Evolutionary conservation across 202 grass and related monocot species (phyloP).

Genomic region (Panicum hallii): DNA sequence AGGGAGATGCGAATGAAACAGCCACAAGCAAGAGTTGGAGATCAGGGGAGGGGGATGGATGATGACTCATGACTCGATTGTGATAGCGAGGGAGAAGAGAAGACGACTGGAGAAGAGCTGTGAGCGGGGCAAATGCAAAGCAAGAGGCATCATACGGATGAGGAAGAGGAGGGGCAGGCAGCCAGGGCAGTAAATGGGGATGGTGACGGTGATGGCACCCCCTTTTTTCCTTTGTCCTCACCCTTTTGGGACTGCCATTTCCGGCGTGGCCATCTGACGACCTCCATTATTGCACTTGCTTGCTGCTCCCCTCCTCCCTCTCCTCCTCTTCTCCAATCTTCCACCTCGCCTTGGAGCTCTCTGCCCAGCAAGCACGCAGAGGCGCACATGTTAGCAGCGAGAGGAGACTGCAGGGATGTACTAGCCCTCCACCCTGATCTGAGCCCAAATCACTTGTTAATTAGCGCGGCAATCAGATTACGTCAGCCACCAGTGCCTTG

Average conservation of each 20-base stretch:
- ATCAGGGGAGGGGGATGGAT: not conserved
- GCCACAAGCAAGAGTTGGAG: constrained; percentile 6
- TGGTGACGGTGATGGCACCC: constrained; percentile 58
- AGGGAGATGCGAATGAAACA: not conserved
- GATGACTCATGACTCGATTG: not conserved
- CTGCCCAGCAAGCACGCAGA: constrained; percentile 1
- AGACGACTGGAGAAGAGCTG: not conserved
- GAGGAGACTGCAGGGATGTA: not conserved
- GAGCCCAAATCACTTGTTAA: constrained; percentile 41
- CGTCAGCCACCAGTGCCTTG: constrained; percentile 39
- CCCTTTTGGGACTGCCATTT: constrained; percentile 65
- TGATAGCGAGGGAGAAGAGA: constrained; percentile 9
- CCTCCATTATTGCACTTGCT: constrained; percentile 63
- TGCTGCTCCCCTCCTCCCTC: constrained; percentile 19
- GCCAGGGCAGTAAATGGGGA: constrained; percentile 54
- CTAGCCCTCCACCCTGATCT: constrained; percentile 42
- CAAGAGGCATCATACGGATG: not conserved
- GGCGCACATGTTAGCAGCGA: not conserved
- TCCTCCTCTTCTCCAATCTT: not conserved
- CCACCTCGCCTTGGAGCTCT: not conserved
- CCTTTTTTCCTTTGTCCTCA: constrained; percentile 38
- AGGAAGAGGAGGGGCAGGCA: not conserved
- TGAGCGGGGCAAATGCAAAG: constrained; percentile 4
- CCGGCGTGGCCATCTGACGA: constrained; percentile 70
- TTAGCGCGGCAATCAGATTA: constrained; percentile 43